These are phyloP conservation scores for Talaromyces sp. DNA, from an alignment of 2,329 filamentous ascomycete species.

Conservation along the genomic window DNA sequence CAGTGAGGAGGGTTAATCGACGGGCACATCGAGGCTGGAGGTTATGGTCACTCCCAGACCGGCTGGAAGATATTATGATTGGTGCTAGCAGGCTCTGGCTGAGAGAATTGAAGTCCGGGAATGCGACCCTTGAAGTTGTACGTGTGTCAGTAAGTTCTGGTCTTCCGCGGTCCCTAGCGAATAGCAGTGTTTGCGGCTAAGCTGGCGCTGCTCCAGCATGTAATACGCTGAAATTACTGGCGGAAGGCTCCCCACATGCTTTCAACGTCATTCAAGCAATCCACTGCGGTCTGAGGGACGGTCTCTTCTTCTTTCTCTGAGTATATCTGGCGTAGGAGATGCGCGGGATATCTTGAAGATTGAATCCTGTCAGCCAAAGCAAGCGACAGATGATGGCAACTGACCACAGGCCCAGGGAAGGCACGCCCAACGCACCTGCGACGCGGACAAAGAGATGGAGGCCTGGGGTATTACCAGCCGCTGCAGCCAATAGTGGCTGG, in stretches of 20 bases:
- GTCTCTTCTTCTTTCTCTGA: background rate
- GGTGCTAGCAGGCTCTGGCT: background rate
- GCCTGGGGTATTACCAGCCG: background rate
- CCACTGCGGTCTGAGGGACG: background rate
- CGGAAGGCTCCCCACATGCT: constrained; percentile 12
- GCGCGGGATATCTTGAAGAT: background rate
- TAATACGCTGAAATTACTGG: background rate
- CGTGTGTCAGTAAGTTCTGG: background rate
- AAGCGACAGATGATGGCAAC: background rate
- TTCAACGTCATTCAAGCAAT: constrained; percentile 11
- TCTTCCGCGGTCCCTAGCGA: constrained; percentile 10
- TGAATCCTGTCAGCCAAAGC: background rate
- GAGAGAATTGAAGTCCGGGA: background rate
- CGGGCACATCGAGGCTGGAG: constrained; percentile 4
- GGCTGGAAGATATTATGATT: constrained; percentile 8
- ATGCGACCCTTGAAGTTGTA: constrained; percentile 7
- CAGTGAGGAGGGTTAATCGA: background rate
- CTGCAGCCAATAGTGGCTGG: constrained; percentile 1
- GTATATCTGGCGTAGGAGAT: background rate
- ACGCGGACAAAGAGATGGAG: background rate
- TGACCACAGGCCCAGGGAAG: background rate
- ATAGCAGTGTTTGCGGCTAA: constrained; percentile 8
- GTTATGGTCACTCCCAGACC: constrained; percentile 14
- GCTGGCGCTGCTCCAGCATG: background rate
- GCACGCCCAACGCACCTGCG: background rate